These are phyloP conservation scores for Lizanozyma gosingica DNA, from an alignment of 1,139 yeast genomes.

Conservation along the genomic window DNA sequence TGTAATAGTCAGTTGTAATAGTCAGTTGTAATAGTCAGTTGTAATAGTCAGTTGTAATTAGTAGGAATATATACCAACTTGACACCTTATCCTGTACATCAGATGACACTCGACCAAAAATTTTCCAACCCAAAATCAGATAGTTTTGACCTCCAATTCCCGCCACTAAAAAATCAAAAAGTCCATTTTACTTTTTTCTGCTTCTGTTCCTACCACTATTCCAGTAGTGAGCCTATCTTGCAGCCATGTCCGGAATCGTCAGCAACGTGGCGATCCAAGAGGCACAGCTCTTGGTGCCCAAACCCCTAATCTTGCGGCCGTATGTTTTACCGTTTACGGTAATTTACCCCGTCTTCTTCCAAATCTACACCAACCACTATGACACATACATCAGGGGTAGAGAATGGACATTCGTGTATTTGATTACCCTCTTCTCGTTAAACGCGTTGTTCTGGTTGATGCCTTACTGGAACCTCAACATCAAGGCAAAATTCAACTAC, in stretches of 20 bases:
- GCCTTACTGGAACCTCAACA: slow-evolving; percentile 89
- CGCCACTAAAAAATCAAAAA: too few relatives aligned
- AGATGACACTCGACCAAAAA: too few relatives aligned
- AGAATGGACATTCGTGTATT: slow-evolving; percentile 78
- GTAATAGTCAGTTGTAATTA: too few relatives aligned
- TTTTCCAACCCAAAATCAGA: too few relatives aligned
- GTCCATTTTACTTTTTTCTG: too few relatives aligned
- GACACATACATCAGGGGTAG: slow-evolving; percentile 74
- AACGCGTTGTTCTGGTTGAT: slow-evolving; percentile 76
- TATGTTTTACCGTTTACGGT: slow-evolving; percentile 80
- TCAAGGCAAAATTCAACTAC: slow-evolving; percentile 69
- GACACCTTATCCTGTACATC: too few relatives aligned
- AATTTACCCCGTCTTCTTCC: slow-evolving; percentile 67
- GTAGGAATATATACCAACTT: too few relatives aligned
- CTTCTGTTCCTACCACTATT: too few relatives aligned
- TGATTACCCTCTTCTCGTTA: slow-evolving; percentile 62
- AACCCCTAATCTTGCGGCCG: slow-evolving; percentile 53
- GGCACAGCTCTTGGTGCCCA: slow-evolving; percentile 69
- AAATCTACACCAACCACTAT: slow-evolving; percentile 60
- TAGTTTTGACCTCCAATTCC: too few relatives aligned
- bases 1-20: too few relatives aligned
- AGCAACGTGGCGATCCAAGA: slow-evolving; percentile 51
- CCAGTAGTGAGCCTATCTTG: too few relatives aligned
- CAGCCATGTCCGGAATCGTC: slow-evolving; percentile 37
- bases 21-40: too few relatives aligned